These are phyloP conservation scores for Globisporangium ultimum DNA, from an alignment of 352 stramenopile species.

Conservation along the genomic window DNA sequence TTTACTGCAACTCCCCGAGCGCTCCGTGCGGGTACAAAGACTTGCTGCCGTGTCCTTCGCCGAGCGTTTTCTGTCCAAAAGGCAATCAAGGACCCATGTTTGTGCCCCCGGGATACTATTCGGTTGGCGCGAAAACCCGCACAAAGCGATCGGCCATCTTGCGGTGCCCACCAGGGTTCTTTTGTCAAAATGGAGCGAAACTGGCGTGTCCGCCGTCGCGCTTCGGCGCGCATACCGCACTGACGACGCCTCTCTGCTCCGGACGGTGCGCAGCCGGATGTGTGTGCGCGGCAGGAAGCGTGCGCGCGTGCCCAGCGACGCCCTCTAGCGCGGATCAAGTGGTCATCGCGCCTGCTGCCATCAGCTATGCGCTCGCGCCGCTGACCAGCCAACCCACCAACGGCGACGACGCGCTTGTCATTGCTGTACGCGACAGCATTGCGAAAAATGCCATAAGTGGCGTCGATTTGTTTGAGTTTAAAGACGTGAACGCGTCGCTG, in stretches of 20 bases:
- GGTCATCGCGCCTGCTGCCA: conserved; percentile 23
- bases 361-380: conserved; percentile 30
- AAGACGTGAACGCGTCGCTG: conserved; percentile 27
- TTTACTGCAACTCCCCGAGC: conserved; percentile 29
- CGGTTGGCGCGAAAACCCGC: conserved; percentile 22
- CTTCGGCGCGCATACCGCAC: conserved; percentile 33
- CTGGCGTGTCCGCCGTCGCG: conserved; percentile 43
- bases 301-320: conserved; percentile 36
- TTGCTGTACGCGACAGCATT: background rate
- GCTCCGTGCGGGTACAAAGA: conserved; percentile 31
- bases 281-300: conserved; percentile 42
- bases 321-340: conserved; percentile 23
- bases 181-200: conserved; percentile 36
- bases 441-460: no score
- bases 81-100: conserved; percentile 28
- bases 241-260: conserved; percentile 39
- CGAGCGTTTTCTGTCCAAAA: conserved; percentile 43
- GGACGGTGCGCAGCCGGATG: conserved; percentile 41
- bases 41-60: conserved; percentile 32
- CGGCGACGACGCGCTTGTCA: conserved; percentile 6
- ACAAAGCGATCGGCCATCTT: conserved; percentile 26
- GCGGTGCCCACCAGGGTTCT: conserved; percentile 43
- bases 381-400: conserved; percentile 20
- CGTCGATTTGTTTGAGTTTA: conserved; percentile 44
- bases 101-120: conserved; percentile 45